A percentile compares a stretch with the other conserved stretches of the same genome.
Evolutionary conservation across 768 basidiomycete genomes (phyloP).

Genomic region (Leccinum pellstonianum): DNA sequence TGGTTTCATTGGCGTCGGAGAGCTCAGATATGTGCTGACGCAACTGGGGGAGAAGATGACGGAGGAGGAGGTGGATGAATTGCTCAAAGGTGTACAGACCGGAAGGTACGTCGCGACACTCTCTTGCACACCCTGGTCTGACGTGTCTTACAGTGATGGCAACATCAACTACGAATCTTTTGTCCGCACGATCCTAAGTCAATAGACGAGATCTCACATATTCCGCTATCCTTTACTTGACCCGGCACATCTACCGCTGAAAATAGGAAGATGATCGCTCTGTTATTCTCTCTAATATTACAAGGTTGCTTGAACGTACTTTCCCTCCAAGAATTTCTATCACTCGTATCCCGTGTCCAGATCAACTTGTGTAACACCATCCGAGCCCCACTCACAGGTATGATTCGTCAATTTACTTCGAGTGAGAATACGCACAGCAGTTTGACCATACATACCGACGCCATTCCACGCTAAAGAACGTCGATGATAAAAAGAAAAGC

Average conservation of each 20-base stretch:
- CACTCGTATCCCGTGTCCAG: neutral
- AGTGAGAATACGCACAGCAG: neutral
- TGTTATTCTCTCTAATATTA: neutral
- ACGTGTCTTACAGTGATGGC: conserved; percentile 64
- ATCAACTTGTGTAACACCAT: neutral
- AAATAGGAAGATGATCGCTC: neutral
- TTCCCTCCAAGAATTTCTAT: neutral
- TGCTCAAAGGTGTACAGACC: conserved; percentile 93
- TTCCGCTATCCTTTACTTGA: neutral
- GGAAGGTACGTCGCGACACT: conserved; percentile 64
- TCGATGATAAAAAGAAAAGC: neutral
- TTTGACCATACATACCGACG: neutral
- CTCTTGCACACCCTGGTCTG: neutral
- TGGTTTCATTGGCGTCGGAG: conserved; percentile 65
- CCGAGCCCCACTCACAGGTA: neutral
- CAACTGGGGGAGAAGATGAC: conserved; percentile 98
- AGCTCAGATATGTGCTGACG: conserved; percentile 81
- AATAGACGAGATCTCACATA: conserved; percentile 42
- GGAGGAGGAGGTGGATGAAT: conserved; percentile 96
- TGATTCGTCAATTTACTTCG: neutral
- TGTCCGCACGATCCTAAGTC: conserved; percentile 89
- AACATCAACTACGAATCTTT: conserved; percentile 98
- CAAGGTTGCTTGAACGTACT: neutral
- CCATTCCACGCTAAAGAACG: neutral
- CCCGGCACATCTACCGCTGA: neutral